Evolutionary conservation across 164 flowering plant species (phyloP), one percentile per base, ranked within the genome.

Genomic region (Paratinospora sagittata): DNA sequence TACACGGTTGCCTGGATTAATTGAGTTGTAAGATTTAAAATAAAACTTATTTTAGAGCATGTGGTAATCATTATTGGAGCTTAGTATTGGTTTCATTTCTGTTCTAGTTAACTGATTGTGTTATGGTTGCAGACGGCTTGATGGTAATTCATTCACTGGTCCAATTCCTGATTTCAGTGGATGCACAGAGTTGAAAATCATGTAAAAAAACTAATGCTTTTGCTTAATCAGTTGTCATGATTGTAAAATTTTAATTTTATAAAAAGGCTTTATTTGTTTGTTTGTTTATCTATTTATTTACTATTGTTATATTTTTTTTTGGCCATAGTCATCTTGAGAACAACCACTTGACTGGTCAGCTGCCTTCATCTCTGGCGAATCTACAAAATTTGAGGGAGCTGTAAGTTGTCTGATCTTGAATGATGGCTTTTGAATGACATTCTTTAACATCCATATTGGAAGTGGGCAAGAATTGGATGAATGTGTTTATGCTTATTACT

Each of bases 161-260:
- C 71, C 89, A 30, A 85, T 96, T 78, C 97, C 99, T 68, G 99
- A 96, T 84, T 93, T 93, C 74, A 78, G 82, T 75, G 91, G 88
- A 68, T 90, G 92, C 74, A 36, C 73, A 24, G 76, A 83, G 80
- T 82, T 96, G 82, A 73, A 77, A 75, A 88, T 82, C 72, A 87
- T 96, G 99, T 93, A 85, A 81, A 37, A n/a, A 0, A 55, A 3
- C 19, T 52, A 21, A 52, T 52, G 58, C 16, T 17, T 52, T 52
- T 16, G n/a, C 36, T 23, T 8, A 30, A 27, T 30, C 19, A 63
- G 23, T 24, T 68, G n/a, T 23, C 33, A 17, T 16, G 34, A 57
- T 71, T 65, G 6, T 64, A n/a, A n/a, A 23, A 7, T 17, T 27
- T 52, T 12, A 58, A 21, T 19, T 26, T 27, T 68, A 16, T n/a